Evolutionary conservation across 1,139 yeast species (phyloP), one percentile per base, ranked within the genome.

Genomic region (Saccharomycopsis phalli): DNA sequence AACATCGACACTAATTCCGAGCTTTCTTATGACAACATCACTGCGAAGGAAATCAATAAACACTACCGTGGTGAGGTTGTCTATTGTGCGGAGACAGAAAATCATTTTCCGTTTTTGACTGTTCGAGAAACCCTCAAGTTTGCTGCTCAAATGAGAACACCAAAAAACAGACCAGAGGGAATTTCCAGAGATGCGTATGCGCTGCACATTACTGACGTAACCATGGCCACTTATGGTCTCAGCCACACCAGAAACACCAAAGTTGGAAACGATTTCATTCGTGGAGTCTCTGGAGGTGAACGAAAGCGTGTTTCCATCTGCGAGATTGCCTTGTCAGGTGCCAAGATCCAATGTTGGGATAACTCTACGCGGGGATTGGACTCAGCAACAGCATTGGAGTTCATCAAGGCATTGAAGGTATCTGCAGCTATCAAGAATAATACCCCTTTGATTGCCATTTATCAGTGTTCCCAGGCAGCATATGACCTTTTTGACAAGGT

Each of bases 231-330:
- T 18, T 80, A 73, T 54, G 88, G 88, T 50, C 61, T 81, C 28
- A 62, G 73, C 4, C 88, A 80, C 55, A 78, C 86, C 16, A 65
- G 69, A 48, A 67, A 77, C 56, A 79, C 88, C 38, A 70, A 70
- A 51, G 87, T 77, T 33, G 87, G 86, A 49, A 69, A 69, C 50
- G 83, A 79, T 50, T 65, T 71, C 46, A 71, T 80, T 31, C 70
- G 88, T 53, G 91, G 91, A 59, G 84, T 81, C 29, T 80, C 88
- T 34, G 93, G 91, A 54, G 91, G 91, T 63, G 88, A 81, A 61
- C 68, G 88, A 53, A 80, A 81, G 60, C 76, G 91, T 60, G 88
- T 81, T 17, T 78, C 87, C 6, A 78, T 81, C 51, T 82, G 82
- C 14, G 86, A 79, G 55, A 77, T 73, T 3, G 62, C 76, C 31